A percentile compares a stretch with the other conserved stretches of the same genome.
Evolutionary conservation across 2,329 filamentous ascomycete genomes (phyloP).

Genomic region (Magnaporthiopsis incrustans): DNA sequence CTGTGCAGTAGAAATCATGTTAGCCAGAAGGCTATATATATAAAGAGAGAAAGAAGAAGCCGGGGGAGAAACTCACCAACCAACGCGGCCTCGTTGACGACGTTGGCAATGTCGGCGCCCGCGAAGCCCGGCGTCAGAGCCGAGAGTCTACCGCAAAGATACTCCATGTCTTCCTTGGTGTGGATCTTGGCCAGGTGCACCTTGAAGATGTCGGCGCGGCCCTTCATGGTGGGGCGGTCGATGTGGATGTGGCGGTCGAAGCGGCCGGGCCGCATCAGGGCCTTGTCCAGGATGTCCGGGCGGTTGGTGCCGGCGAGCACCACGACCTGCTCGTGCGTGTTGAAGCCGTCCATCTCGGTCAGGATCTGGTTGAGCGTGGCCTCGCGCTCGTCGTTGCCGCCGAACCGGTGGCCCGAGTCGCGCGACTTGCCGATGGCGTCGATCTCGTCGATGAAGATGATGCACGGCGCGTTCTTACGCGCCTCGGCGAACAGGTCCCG

Average conservation of each 20-base stretch:
- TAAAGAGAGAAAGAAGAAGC: background rate
- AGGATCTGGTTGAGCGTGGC: constrained; percentile 96
- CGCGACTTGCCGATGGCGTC: constrained; percentile 93
- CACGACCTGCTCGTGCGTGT: constrained; percentile 91
- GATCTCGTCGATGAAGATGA: constrained; percentile 99
- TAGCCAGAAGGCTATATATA: constrained; percentile 23
- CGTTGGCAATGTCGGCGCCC: constrained; percentile 96
- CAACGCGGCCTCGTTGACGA: constrained; percentile 92
- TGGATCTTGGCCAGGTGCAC: constrained; percentile 94
- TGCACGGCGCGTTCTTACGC: constrained; percentile 92
- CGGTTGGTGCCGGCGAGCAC: constrained; percentile 95
- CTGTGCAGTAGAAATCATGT: constrained; percentile 37
- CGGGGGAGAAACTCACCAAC: constrained; percentile 58
- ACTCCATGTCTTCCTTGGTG: constrained; percentile 81
- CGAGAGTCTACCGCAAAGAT: constrained; percentile 78
- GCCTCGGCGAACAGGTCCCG: constrained; percentile 91
- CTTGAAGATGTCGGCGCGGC: constrained; percentile 89
- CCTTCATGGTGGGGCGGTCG: constrained; percentile 93
- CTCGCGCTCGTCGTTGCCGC: constrained; percentile 95
- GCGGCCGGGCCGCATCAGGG: constrained; percentile 89
- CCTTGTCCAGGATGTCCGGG: constrained; percentile 89
- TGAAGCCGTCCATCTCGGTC: constrained; percentile 99
- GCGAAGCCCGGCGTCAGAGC: constrained; percentile 94
- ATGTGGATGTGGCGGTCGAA: constrained; percentile 97
- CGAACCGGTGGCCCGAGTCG: constrained; percentile 68